Evolutionary conservation across 192 early-diverging fungal genomes (phyloP), one percentile per base, ranked within the genome.

Genomic region (Spinellus fusiger): DNA sequence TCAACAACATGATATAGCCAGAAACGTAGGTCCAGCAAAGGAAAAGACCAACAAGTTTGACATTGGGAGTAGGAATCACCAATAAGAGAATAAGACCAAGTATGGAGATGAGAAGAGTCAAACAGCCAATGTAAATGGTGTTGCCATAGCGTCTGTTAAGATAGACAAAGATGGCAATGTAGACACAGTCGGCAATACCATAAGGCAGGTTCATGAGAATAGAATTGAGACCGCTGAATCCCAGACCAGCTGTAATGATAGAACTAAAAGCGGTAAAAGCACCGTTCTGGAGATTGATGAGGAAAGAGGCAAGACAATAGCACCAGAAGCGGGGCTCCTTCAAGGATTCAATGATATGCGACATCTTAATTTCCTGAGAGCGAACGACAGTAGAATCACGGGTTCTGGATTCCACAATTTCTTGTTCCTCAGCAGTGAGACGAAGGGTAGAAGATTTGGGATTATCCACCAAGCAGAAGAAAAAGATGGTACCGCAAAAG

Each of bases 71-170:
- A 44, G 54, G 60, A 29, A 62, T 62, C 20, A 54, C 52, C 29
- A 64, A 37, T 12, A 70, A 49, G 5, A 70, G 53, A 22, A 70
- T 60, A 27, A 70, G 49, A 48, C 68, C 68, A 56, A 70, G 6
- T 1, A 49, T 59, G 25, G 68, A 37, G 40, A 52, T 16, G 34
- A 37, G 18, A 1, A 64, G 18, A 4, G 60, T 32, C 16, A 52
- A 18, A 49, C 37, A 47, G 32, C 49, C 49, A 18, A 53, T 49
- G 23, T 57, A 50, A 13, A 70, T 32, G 5, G 68, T 54, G 4
- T 64, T 26, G 28, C 68, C 62, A 28, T 59, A 64, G 2, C 58
- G 56, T 28, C 57, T 56, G 50, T 70, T 64, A 27, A 62, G 22
- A 26, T 22, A 61, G 18, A 61, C 56, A 52, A 55, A 54, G 9